Evolutionary conservation across 768 basidiomycete genomes (phyloP).

Genomic region (Phylloporus sp.): DNA sequence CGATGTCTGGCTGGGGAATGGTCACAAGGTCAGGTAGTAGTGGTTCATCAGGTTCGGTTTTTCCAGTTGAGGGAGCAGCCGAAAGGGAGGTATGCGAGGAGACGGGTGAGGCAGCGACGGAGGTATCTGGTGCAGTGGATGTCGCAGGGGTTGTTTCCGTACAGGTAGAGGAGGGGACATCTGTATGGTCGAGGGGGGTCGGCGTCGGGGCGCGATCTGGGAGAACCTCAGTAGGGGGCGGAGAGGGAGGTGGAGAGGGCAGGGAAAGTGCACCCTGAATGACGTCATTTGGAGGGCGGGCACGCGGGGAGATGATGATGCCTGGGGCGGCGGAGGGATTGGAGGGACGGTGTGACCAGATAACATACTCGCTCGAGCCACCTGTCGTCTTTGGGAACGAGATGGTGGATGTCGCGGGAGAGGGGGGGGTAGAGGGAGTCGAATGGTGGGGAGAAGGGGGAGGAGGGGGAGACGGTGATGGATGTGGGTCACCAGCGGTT

Average conservation of each 20-base stretch:
- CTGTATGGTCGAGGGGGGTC: slow-evolving; percentile 23
- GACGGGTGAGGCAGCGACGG: slow-evolving; percentile 49
- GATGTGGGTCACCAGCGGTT: background rate
- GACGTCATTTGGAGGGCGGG: slow-evolving; percentile 58
- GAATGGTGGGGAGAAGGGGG: background rate
- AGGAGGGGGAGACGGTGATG: slow-evolving; percentile 19
- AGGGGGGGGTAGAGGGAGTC: background rate
- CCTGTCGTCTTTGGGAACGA: background rate
- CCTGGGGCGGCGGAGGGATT: slow-evolving; percentile 63
- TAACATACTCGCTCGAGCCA: slow-evolving; percentile 42
- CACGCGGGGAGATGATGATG: slow-evolving; percentile 65
- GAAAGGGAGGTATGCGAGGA: slow-evolving; percentile 63
- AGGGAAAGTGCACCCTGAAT: slow-evolving; percentile 52
- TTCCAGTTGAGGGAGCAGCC: slow-evolving; percentile 20
- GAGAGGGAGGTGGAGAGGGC: slow-evolving; percentile 49
- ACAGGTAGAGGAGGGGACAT: slow-evolving; percentile 40
- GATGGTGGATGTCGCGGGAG: slow-evolving; percentile 1
- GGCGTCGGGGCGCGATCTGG: slow-evolving; percentile 7
- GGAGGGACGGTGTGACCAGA: slow-evolving; percentile 71
- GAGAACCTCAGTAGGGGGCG: slow-evolving; percentile 18
- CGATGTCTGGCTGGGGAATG: slow-evolving; percentile 10
- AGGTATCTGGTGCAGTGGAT: slow-evolving; percentile 48
- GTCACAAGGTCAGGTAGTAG: slow-evolving; percentile 12
- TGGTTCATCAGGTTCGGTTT: slow-evolving; percentile 3
- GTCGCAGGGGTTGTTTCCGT: slow-evolving; percentile 50